Evolutionary conservation across 2,329 filamentous ascomycete species (phyloP).

Genomic region (Trichophyton verrucosum): DNA sequence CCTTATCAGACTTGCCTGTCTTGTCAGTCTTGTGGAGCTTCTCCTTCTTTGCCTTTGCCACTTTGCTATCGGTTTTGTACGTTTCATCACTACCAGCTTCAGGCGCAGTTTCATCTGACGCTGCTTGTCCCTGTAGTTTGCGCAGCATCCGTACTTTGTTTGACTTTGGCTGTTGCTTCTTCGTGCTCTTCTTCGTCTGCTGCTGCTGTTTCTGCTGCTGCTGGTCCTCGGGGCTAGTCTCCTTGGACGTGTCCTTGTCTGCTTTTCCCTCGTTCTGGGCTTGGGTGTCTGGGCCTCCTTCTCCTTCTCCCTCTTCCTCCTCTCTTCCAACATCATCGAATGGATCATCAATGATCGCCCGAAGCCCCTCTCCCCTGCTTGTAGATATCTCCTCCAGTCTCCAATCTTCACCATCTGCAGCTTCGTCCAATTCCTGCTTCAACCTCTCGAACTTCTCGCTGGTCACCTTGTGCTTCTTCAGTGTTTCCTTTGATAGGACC

Average conservation of each 20-base stretch:
- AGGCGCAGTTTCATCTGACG: slow-evolving; percentile 5
- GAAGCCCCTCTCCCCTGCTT: slow-evolving; percentile 52
- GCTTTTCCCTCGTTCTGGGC: background rate
- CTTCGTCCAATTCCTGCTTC: slow-evolving; percentile 52
- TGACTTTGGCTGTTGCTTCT: slow-evolving; percentile 17
- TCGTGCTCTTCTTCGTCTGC: slow-evolving; percentile 14
- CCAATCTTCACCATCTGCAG: slow-evolving; percentile 63
- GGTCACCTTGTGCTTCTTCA: slow-evolving; percentile 56
- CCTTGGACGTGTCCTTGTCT: slow-evolving; percentile 1
- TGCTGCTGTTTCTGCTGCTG: slow-evolving; percentile 12
- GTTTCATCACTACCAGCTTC: slow-evolving; percentile 28
- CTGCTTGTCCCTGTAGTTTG: slow-evolving; percentile 5
- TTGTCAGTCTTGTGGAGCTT: background rate
- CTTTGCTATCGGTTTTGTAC: slow-evolving; percentile 16
- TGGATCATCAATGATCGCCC: slow-evolving; percentile 51
- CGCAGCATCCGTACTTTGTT: slow-evolving; percentile 14
- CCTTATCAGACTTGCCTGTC: background rate
- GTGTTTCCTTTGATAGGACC: slow-evolving; percentile 51
- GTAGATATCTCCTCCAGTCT: slow-evolving; percentile 66
- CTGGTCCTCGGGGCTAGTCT: slow-evolving; percentile 13
- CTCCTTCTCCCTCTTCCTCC: slow-evolving; percentile 13
- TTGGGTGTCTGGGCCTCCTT: background rate
- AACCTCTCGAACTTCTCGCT: slow-evolving; percentile 57
- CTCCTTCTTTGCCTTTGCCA: slow-evolving; percentile 22
- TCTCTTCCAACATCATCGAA: slow-evolving; percentile 41